These are phyloP conservation scores for Suillus luteus DNA, from an alignment of 768 basidiomycete genomes.

Conservation along the genomic window DNA sequence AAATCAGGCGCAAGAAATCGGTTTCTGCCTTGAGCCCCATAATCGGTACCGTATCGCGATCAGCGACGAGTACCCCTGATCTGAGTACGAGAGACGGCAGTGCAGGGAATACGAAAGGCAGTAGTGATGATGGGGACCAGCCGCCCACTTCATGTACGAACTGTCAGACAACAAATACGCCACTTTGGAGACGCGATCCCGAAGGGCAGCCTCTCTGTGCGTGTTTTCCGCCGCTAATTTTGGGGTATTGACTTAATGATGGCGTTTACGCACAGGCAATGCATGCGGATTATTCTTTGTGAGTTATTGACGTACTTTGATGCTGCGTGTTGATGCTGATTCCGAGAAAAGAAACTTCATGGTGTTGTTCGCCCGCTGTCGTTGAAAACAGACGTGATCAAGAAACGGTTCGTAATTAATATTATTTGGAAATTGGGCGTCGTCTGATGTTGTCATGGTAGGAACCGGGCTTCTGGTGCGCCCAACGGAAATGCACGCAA, in stretches of 20 bases:
- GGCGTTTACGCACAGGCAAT: slow-evolving; percentile 53
- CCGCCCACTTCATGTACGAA: slow-evolving; percentile 88
- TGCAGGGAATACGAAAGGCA: slow-evolving; percentile 38
- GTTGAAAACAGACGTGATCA: slow-evolving; percentile 96
- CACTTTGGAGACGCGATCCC: slow-evolving; percentile 89
- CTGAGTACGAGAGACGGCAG: slow-evolving; percentile 37
- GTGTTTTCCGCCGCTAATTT: slow-evolving; percentile 29
- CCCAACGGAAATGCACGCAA: slow-evolving; percentile 69
- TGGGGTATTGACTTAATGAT: slow-evolving; percentile 17
- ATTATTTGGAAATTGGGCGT: not conserved
- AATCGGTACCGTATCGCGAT: slow-evolving; percentile 42
- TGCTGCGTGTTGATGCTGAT: slow-evolving; percentile 17
- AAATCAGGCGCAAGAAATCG: slow-evolving; percentile 56
- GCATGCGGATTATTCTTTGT: slow-evolving; percentile 94
- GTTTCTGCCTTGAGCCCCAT: slow-evolving; percentile 23
- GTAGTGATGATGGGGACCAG: slow-evolving; percentile 66
- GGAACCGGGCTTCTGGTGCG: slow-evolving; percentile 81
- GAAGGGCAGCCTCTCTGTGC: slow-evolving; percentile 90
- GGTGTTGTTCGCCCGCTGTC: slow-evolving; percentile 93
- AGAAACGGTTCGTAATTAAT: slow-evolving; percentile 70
- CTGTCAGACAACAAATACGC: slow-evolving; percentile 94
- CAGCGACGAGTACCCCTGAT: slow-evolving; percentile 72
- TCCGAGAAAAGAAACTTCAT: slow-evolving; percentile 78
- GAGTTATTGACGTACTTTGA: slow-evolving; percentile 38
- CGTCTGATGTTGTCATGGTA: slow-evolving; percentile 27